phyloP scores from a whole-genome alignment of 805 yeast genomes.

The Scheffersomyces amazonensis region DNA sequence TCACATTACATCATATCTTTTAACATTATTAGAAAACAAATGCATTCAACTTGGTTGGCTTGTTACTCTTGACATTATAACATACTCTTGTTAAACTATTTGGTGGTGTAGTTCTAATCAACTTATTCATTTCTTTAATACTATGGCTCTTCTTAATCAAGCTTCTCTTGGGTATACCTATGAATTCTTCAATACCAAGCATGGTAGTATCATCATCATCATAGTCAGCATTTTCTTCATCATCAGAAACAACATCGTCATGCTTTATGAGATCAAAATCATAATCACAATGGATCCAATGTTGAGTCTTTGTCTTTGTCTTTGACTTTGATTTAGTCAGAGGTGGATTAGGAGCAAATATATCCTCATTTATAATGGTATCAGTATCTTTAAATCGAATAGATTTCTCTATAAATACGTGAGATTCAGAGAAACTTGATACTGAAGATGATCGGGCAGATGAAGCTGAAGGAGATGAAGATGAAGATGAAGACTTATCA shows the following conservation, averaged over 20 bases:
- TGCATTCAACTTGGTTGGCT: conserved; percentile 11
- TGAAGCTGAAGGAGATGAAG: neutral
- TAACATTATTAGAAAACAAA: conserved; percentile 4
- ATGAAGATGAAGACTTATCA: neutral
- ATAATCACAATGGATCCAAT: conserved; percentile 33
- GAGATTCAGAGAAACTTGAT: neutral
- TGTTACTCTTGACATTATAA: conserved; percentile 18
- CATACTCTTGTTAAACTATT: conserved; percentile 16
- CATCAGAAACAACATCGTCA: conserved; percentile 14
- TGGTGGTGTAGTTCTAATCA: conserved; percentile 9
- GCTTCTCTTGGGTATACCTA: no score
- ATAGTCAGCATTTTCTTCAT: conserved; percentile 1
- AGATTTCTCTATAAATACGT: no score
- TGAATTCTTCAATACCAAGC: no score
- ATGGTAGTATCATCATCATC: neutral
- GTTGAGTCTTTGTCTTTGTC: conserved; percentile 6
- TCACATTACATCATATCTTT: no score
- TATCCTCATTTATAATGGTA: no score
- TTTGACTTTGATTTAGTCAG: no score
- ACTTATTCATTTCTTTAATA: conserved; percentile 19
- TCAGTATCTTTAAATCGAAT: no score
- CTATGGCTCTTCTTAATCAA: conserved; percentile 12
- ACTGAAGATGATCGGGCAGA: conserved; percentile 1
- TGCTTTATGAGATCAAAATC: conserved; percentile 19
- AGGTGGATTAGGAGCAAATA: no score